phyloP scores from a whole-genome alignment of 1,139 yeast species.

The Lodderomyces metapsilosis region DNA sequence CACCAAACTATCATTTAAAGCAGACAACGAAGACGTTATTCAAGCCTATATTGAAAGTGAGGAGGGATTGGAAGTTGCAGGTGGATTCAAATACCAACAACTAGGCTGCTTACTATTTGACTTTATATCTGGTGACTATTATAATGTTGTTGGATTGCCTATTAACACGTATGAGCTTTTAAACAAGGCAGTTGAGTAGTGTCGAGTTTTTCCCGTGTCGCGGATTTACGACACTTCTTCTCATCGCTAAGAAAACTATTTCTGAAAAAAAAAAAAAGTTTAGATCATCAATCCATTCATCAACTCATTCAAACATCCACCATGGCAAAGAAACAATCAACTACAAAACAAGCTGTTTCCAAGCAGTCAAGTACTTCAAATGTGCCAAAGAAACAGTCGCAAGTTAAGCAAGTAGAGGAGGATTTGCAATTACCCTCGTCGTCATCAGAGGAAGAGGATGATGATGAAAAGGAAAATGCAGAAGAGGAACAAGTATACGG shows the following conservation, averaged over 20 bases:
- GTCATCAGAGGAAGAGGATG: conserved; percentile 22
- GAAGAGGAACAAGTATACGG: conserved; percentile 25
- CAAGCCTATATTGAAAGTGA: conserved; percentile 61
- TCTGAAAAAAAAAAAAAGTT: neutral
- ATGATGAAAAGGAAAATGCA: conserved; percentile 20
- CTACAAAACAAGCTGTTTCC: conserved; percentile 1
- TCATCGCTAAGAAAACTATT: conserved; percentile 10
- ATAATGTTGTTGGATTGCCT: conserved; percentile 90
- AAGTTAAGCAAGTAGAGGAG: conserved; percentile 18
- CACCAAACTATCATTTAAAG: conserved; percentile 30
- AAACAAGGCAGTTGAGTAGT: conserved; percentile 15
- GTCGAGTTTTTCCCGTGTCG: neutral
- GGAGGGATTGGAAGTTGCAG: conserved; percentile 85
- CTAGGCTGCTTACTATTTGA: conserved; percentile 64
- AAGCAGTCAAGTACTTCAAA: neutral
- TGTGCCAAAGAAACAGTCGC: conserved; percentile 17
- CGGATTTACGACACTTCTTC: neutral
- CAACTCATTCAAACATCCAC: neutral
- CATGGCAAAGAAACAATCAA: conserved; percentile 12
- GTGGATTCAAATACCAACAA: conserved; percentile 88
- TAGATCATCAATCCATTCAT: neutral
- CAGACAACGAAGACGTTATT: conserved; percentile 52
- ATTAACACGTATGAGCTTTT: conserved; percentile 50
- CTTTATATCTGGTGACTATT: conserved; percentile 73
- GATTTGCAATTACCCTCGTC: conserved; percentile 31